A percentile compares a stretch with the other conserved stretches of the same genome.
Conservation (phyloP, 306 rosid genomes). For the Chamaecrista fasciculata region DNA sequence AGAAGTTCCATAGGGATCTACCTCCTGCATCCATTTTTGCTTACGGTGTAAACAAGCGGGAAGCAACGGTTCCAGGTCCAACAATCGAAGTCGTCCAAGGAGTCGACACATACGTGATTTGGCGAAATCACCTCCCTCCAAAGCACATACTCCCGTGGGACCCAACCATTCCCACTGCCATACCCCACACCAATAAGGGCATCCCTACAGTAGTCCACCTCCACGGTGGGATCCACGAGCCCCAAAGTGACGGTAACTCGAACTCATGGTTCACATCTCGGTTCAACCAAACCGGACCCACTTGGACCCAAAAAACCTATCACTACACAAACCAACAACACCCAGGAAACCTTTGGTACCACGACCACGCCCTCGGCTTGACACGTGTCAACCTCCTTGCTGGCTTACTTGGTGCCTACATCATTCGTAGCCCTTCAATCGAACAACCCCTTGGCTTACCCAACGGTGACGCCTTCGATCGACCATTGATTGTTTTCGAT, state of each 20-base stretch:
- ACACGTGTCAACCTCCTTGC: conserved; percentile 71
- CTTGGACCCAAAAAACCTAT: conserved; percentile 48
- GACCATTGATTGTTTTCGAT: conserved; percentile 53
- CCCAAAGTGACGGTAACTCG: conserved; percentile 66
- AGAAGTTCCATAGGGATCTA: conserved; percentile 83
- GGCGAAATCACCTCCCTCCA: conserved; percentile 70
- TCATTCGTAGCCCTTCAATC: conserved; percentile 44
- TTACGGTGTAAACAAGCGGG: conserved; percentile 39
- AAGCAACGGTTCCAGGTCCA: conserved; percentile 81
- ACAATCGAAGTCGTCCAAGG: conserved; percentile 65
- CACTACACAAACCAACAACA: conserved; percentile 65
- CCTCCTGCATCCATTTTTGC: conserved; percentile 69
- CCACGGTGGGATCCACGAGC: conserved; percentile 67
- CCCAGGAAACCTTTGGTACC: conserved; percentile 83
- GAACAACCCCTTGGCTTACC: conserved; percentile 61
- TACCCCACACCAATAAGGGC: conserved; percentile 36
- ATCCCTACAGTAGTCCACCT: conserved; percentile 82
- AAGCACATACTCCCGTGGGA: conserved; percentile 85
- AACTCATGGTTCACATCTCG: conserved; percentile 61
- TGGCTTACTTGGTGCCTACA: conserved; percentile 65
- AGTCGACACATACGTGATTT: conserved; percentile 51
- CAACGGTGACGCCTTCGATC: conserved; percentile 41
- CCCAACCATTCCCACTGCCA: conserved; percentile 66
- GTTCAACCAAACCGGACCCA: conserved; percentile 45
- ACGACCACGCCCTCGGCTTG: conserved; percentile 85